Evolutionary conservation across 768 basidiomycete species (phyloP).

Genomic region (Cystofilobasidium macerans): DNA sequence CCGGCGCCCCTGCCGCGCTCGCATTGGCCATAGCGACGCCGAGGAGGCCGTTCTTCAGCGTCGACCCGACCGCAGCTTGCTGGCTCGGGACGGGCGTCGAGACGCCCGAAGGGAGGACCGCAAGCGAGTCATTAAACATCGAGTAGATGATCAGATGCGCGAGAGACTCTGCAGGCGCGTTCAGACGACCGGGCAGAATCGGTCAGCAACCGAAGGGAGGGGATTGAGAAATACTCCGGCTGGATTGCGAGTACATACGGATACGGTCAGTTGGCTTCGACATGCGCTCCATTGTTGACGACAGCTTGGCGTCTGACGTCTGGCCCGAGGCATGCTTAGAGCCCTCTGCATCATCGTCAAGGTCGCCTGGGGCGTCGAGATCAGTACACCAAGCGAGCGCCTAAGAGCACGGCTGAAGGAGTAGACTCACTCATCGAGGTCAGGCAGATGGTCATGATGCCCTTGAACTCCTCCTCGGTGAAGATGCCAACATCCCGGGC

Average conservation of each 20-base stretch:
- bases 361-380: constrained; percentile 43
- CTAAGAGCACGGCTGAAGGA: constrained; percentile 27
- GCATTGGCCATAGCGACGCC: constrained; percentile 1
- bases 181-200: too few relatives aligned
- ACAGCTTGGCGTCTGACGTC: constrained; percentile 41
- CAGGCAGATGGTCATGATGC: constrained; percentile 79
- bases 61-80: constrained; percentile 31
- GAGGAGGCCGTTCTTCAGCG: neutral
- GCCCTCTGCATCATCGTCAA: constrained; percentile 48
- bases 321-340: constrained; percentile 20
- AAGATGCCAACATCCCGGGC: constrained; percentile 72
- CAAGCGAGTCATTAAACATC: constrained; percentile 64
- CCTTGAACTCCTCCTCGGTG: constrained; percentile 68
- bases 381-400: constrained; percentile 48
- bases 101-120: constrained; percentile 47
- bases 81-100: constrained; percentile 51
- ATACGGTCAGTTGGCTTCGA: constrained; percentile 47
- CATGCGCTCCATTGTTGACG: constrained; percentile 53
- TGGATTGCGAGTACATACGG: constrained; percentile 45
- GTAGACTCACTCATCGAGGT: constrained; percentile 47
- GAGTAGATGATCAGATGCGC: constrained; percentile 81
- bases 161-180: constrained; percentile 52
- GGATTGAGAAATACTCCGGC: neutral
- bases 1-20: neutral
- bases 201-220: constrained; percentile 21